Percentiles rank a stretch among this genome's conserved stretches.
Evolutionary conservation across 1,284 basidiomycete genomes (phyloP).

Genomic region (Moesziomyces sp.): DNA sequence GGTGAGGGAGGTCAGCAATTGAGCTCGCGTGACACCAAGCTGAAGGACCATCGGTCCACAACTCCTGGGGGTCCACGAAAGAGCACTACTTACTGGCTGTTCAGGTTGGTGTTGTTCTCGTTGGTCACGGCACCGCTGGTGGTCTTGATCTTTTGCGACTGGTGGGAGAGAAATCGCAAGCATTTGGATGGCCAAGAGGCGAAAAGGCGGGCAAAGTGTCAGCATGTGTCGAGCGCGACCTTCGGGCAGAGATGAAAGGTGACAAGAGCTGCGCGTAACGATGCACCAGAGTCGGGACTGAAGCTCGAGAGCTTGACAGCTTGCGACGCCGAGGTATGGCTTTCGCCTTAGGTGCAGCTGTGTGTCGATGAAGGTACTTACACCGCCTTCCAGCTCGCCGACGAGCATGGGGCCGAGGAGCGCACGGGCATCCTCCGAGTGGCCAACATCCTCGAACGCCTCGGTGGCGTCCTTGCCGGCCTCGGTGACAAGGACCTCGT

Average conservation of each 20-base stretch:
- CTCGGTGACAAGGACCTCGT: constrained; percentile 94
- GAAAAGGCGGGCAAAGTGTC: not conserved
- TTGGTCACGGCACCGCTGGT: constrained; percentile 50
- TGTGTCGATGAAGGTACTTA: constrained; percentile 14
- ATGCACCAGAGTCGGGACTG: too few relatives aligned
- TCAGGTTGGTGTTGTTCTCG: constrained; percentile 50
- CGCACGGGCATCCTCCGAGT: constrained; percentile 96
- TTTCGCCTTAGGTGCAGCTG: too few relatives aligned
- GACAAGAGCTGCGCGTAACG: too few relatives aligned
- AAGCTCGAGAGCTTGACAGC: too few relatives aligned
- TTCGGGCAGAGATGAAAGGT: too few relatives aligned
- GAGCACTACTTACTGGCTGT: constrained; percentile 47
- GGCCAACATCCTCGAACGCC: constrained; percentile 98
- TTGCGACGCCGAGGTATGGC: too few relatives aligned
- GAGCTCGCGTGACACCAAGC: not conserved
- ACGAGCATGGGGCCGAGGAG: constrained; percentile 75
- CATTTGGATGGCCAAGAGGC: not conserved
- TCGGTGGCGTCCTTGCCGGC: constrained; percentile 95
- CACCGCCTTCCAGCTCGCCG: constrained; percentile 71
- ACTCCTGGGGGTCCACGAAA: too few relatives aligned
- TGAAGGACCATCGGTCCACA: too few relatives aligned
- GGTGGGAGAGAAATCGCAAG: not conserved
- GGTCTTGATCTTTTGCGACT: constrained; percentile 46
- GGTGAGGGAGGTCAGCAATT: constrained; percentile 1
- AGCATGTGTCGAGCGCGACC: not conserved